Evolutionary conservation across 116 monocot species (phyloP), one percentile per base, ranked within the genome.

Genomic region (Phalaenopsis hybrid): DNA sequence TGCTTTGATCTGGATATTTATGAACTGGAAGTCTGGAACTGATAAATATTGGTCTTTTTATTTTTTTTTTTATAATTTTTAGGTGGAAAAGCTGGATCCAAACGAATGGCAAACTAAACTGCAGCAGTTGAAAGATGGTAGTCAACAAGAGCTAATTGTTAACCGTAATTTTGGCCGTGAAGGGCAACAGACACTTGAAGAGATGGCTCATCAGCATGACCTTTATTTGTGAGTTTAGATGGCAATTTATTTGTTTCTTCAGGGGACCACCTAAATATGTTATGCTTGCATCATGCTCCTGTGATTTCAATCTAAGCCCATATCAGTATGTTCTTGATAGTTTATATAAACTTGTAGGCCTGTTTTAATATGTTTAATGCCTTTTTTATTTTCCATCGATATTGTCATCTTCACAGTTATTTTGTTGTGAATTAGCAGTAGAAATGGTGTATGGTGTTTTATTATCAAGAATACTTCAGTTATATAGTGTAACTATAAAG

Each of bases 201-300:
- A 98, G 72, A 98, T 98, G 89, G 95, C 98, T 78, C 86, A 82
- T 13, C 83, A 81, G 61, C 87, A 89, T 70, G 92, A 90, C 57
- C 90, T 98, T 75, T 80, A 95, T 82, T 98, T 98, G 98, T 98
- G 92, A 95, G 98, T 93, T 93, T 89, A 93, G 44, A 9, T 33
- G 59, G 15, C 16, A 37, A 10, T 79, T 79, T 78, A 25, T 18
- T 75, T 75, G 1, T 18, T 46, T 13, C 11, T 72, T 37, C 34
- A 72, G 31, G 9, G 72, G 34, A 72, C 31, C 13, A 72, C 25
- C 63, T 6, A 63, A 63, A 5, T n/a, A 63, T 63, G 2, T 23
- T 63, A n/a, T 63, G 4, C 21, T 63, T 63, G 23, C 63, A 63
- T 3, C 7, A 12, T 57, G 12, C 11, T 57, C 46, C 5, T 57